Base-by-base conservation (phyloP, 768 basidiomycete genomes). In the Boletus edulis region DNA sequence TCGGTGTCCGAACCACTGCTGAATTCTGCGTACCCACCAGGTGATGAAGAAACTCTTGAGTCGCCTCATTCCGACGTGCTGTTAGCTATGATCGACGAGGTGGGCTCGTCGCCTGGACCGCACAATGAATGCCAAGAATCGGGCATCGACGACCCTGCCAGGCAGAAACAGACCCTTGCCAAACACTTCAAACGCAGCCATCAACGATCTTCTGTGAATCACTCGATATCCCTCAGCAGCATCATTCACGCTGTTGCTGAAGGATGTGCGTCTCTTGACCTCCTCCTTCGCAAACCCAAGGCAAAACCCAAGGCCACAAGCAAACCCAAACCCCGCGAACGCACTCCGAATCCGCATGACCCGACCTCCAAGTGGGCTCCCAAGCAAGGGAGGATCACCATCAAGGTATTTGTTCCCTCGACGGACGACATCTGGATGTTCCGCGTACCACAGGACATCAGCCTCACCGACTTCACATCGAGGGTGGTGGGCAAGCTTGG, bases 361-460 rank as follows among this genome's bases (percentile, higher is more conserved):
- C 24, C 46, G 29, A 52, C 22, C 13, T 45, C 50, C 5, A 63
- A 59, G 46, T 76, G 75, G 75, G 64, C 65, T 20, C 65, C 75
- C 31, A 61, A 61, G 31, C 58, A 69, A 27, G 73, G 71, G 5
- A 62, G 60, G 58, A 76, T 76, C 47, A 38, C 73, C 51, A 61
- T 76, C 64, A 76, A 76, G 59, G 72, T 76, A 13, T 69, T 71
- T 42, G 73, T 75, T 10, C 73, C 73, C 35, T 63, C 66, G 37
- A 75, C 69, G 35, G 70, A 75, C 54, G 75, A 76, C 54, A 66
- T 74, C 51, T 76, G 75, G 75, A 71, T 62, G 58, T 55, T 76
- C 44, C 67, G 67, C 40, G 72, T 75, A 20, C 65, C 74, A 18
- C 66, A 66, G 45, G 58, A 65, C 50, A 59, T 69, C 51, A 52